Conservation (phyloP, 2,329 filamentous ascomycete genomes). For the Zasmidium cellare region DNA sequence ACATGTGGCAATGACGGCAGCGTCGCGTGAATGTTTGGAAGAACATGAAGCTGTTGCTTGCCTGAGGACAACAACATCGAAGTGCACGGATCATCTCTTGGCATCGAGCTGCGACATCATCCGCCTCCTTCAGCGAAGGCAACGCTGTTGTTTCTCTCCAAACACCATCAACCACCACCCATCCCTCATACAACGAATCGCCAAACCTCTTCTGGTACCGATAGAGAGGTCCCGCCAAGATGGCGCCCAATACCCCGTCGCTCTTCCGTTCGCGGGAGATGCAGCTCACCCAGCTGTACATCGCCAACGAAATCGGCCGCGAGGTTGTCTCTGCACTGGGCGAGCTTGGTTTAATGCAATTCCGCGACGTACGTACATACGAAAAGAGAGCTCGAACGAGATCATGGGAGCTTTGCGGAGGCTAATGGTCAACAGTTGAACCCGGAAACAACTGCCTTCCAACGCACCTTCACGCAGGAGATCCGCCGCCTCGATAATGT, state of each 20-base stretch:
- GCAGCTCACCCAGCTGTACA: conserved; percentile 99
- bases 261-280: conserved; percentile 99
- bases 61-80: too few species aligned
- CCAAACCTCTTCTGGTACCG: conserved; percentile 12
- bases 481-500: conserved; percentile 97
- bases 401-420: conserved; percentile 4
- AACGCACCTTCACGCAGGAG: conserved; percentile 95
- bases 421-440: conserved; percentile 67
- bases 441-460: conserved; percentile 87
- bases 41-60: too few species aligned
- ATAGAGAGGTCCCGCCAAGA: conserved; percentile 34
- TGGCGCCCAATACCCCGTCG: conserved; percentile 73
- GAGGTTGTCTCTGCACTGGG: conserved; percentile 96
- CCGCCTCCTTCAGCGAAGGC: background rate
- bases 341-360: conserved; percentile 94
- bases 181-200: conserved; percentile 1
- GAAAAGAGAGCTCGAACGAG: background rate
- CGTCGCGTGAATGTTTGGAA: too few species aligned
- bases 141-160: background rate
- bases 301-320: conserved; percentile 96
- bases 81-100: too few species aligned
- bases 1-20: too few species aligned
- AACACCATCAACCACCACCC: conserved; percentile 8
- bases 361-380: conserved; percentile 76
- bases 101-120: background rate